Conservation (phyloP, 2,329 filamentous ascomycete genomes). For the Trichoderma semiorbis region DNA sequence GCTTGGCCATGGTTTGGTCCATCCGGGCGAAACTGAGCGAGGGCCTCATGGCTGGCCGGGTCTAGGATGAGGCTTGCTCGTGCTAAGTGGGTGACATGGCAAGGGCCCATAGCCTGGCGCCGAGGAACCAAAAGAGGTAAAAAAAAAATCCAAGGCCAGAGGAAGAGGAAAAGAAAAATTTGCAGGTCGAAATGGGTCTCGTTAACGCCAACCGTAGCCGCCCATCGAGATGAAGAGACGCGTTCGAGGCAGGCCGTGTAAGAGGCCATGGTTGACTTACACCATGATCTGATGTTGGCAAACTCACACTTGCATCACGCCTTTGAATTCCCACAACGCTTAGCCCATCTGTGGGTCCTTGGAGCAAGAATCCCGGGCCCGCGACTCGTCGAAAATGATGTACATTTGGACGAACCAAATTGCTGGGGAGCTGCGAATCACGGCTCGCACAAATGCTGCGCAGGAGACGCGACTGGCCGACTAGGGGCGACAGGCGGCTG, state of each 20-base stretch:
- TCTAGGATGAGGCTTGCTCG: not conserved
- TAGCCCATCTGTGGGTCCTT: constrained; percentile 10
- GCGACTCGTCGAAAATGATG: constrained; percentile 20
- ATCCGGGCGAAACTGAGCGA: not conserved
- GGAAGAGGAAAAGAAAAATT: not conserved
- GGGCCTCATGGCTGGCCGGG: constrained; percentile 1
- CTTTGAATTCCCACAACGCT: not conserved
- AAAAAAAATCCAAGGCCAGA: not conserved
- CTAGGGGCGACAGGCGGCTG: constrained; percentile 6
- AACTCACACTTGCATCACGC: not conserved
- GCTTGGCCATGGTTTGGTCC: not conserved
- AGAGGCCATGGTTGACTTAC: not conserved
- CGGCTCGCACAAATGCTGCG: constrained; percentile 8
- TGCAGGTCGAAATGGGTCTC: not conserved
- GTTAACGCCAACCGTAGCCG: not conserved
- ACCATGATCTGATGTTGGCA: not conserved
- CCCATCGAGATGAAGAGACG: not conserved
- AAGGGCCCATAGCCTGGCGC: not conserved
- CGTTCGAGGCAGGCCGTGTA: not conserved
- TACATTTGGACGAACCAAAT: constrained; percentile 19
- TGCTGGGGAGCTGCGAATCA: constrained; percentile 18
- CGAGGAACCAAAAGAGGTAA: not conserved
- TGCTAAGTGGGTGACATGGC: not conserved
- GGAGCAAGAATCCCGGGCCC: not conserved
- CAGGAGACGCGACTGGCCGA: constrained; percentile 17